Conservation (phyloP, 371 early-diverging fungal species). For the Funneliformis caledonium region DNA sequence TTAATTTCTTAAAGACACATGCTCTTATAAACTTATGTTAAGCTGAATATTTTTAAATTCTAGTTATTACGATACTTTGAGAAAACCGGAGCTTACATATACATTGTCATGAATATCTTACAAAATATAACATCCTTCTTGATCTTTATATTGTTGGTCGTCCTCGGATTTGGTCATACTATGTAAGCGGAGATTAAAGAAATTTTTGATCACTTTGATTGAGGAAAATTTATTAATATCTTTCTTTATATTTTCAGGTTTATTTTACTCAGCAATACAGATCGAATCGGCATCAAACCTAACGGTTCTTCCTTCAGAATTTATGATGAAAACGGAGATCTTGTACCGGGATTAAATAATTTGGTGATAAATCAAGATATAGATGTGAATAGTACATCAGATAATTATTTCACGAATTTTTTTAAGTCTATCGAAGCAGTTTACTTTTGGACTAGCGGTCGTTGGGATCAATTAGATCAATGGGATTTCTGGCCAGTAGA, state of each 20-base stretch:
- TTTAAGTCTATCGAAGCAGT: neutral
- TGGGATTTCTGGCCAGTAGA: conserved; percentile 23
- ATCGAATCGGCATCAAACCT: neutral
- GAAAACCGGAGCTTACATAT: neutral
- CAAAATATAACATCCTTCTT: neutral
- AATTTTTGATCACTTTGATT: too few species aligned
- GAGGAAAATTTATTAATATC: neutral
- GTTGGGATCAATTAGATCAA: conserved; percentile 34
- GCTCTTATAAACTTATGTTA: neutral
- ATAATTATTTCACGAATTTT: conserved; percentile 10
- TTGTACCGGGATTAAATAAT: neutral
- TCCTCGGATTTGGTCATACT: conserved; percentile 11
- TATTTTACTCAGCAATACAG: neutral
- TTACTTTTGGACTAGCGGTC: conserved; percentile 24
- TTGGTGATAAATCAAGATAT: neutral
- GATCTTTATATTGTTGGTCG: neutral
- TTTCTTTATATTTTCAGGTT: neutral
- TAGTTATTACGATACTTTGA: conserved; percentile 8
- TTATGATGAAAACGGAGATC: neutral
- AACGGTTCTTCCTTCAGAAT: neutral
- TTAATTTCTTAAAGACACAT: neutral
- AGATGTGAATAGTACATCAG: neutral
- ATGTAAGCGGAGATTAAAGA: neutral
- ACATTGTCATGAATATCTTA: neutral
- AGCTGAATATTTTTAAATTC: neutral